Base-by-base conservation (phyloP, 2,329 filamentous ascomycete genomes). In the Byssochlamys sp. region DNA sequence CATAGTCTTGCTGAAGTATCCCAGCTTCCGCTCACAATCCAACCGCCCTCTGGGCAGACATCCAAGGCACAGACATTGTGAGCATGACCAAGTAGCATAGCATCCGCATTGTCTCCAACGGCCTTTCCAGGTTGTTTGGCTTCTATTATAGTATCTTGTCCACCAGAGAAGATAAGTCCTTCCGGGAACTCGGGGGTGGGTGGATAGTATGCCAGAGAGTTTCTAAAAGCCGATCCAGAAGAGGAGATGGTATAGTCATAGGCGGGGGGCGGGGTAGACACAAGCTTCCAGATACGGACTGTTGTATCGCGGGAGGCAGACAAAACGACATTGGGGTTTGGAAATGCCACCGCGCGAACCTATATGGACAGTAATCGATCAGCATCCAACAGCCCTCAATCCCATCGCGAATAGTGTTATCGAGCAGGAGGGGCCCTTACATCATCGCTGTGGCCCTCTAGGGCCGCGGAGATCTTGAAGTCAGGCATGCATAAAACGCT, bases 231-330 rank as follows among this genome's bases (percentile, higher is more conserved):
- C 49, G 88, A 84, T 59, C 90, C 89, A 62, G 92, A 87, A 49
- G 87, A 87, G 58, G 88, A 80, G 59, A 96, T 86, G n/a, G 84
- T 84, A 65, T 84, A 82, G 61, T 95, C 88, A 73, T 88, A 97
- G 19, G 75, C 75, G 0, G 88, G 86, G 29, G 90, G 88, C 26
- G 80, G 79, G 50, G 81, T 76, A 51, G 84, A 82, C 27, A 81
- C 79, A 58, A 85, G 84, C 63, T 84, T 87, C 94, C 94, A 99
- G 63, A 89, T 76, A 53, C 92, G 87, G 56, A 96, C 91, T 14
- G 90, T 95, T 66, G 87, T 88, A 77, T 99, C 94, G 75, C 94
- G 84, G 52, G 94, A 97, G 35, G 90, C 90, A 24, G 94, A 95
- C 63, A 96, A 77, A 59, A 96, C 78, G 52, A 83, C 80, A 62